Evolutionary conservation across 2,329 filamentous ascomycete genomes (phyloP), one percentile per base, ranked within the genome.

Genomic region (Xylaria sp.): DNA sequence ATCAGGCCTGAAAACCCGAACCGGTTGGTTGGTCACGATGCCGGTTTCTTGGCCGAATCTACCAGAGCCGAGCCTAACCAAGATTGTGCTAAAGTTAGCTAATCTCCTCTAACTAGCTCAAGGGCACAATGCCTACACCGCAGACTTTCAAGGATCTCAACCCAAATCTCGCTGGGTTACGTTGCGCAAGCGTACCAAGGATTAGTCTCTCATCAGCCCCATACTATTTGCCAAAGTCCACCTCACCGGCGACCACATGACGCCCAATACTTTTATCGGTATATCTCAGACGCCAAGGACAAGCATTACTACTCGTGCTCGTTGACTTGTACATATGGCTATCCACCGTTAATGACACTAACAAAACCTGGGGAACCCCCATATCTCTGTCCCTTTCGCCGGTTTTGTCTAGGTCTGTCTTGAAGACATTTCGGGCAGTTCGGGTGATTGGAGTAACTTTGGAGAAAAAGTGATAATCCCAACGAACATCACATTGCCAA

Each of bases 401-500:
- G 75, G 74, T 76, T 75, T 76, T 77, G 71, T 72, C 75, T 74
- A 71, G 74, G 71, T 75, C 70, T 67, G 72, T 74, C 71, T 68
- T 71, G 73, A 74, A 42, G 65, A 74, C 71, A 51, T 23, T 67
- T 61, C 67, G 62, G 61, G 36, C 60, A 63, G 20, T 67, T 63
- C 67, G 62, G 61, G 40, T 60, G 63, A 49, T 68, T 71, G 59
- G 73, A 70, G 65, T 66, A 67, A 9, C 23, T 7, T 60, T 53
- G 66, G 64, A 59, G 62, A 54, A 64, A 64, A 70, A 59, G 17
- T 44, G 53, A 63, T 10, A 28, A 40, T 59, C 40, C 56, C 36
- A 53, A 44, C 42, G 15, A 26, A 48, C 46, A 38, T 38, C 56
- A 36, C 20, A 28, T 46, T 48, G 67, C 59, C 63, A 66, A 68